Percentiles rank a stretch among this genome's conserved stretches.
phyloP scores from a whole-genome alignment of 768 basidiomycete species.

The Crassisporium funariophilum region DNA sequence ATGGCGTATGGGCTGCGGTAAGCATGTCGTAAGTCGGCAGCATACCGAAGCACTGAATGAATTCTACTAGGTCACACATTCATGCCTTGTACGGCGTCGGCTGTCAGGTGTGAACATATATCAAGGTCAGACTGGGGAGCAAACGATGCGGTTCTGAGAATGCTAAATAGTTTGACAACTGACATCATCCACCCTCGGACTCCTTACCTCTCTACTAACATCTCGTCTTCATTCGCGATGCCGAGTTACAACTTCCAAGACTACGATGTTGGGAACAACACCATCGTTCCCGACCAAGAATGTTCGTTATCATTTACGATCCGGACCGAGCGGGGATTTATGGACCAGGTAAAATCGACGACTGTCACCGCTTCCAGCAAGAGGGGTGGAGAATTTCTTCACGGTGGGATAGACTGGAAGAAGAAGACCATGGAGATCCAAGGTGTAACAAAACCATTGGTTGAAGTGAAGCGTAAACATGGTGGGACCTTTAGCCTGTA shows the following conservation, averaged over 20 bases:
- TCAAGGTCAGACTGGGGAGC: too few species aligned
- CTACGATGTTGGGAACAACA: conserved; percentile 15
- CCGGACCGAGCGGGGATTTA: conserved; percentile 5
- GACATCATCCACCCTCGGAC: too few species aligned
- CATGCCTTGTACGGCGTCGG: too few species aligned
- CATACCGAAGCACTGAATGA: too few species aligned
- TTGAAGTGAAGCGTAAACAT: conserved; percentile 12
- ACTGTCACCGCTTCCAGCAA: neutral
- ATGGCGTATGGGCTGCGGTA: too few species aligned
- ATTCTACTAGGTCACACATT: too few species aligned
- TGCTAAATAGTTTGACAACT: too few species aligned
- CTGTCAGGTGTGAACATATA: too few species aligned
- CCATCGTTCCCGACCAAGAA: conserved; percentile 2
- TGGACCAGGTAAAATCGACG: conserved; percentile 2
- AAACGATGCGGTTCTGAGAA: too few species aligned
- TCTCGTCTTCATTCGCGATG: neutral
- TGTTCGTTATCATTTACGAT: conserved; percentile 5
- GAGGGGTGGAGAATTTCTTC: neutral
- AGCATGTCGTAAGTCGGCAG: too few species aligned
- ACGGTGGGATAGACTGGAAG: conserved; percentile 16
- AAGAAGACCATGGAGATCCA: conserved; percentile 13
- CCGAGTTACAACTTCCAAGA: conserved; percentile 3
- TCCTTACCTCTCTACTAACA: too few species aligned
- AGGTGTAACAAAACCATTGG: conserved; percentile 1
- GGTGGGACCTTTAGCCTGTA: conserved; percentile 16